Percentiles rank a stretch among this genome's conserved stretches.
These are phyloP conservation scores for Microbotryum lychnidis-dioicae DNA, from an alignment of 1,284 basidiomycete genomes.

Conservation along the genomic window DNA sequence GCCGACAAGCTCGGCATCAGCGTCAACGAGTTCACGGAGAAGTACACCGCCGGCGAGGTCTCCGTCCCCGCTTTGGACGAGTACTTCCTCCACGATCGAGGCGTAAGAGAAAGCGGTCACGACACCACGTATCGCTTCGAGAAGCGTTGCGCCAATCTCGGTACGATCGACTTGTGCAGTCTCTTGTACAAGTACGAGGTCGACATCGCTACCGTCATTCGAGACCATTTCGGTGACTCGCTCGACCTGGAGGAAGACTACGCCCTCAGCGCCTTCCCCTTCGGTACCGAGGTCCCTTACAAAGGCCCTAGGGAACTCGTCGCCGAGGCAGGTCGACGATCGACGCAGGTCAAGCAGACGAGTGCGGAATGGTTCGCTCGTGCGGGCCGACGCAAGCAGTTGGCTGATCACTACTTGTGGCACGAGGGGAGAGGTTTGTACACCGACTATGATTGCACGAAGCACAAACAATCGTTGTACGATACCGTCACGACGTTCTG, in stretches of 20 bases:
- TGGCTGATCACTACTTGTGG: constrained; percentile 90
- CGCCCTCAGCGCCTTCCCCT: constrained; percentile 79
- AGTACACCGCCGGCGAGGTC: constrained; percentile 78
- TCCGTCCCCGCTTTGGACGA: constrained; percentile 86
- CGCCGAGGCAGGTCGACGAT: not conserved
- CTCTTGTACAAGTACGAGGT: constrained; percentile 80
- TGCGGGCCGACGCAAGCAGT: constrained; percentile 67
- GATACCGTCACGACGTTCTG: constrained; percentile 93
- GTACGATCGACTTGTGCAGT: constrained; percentile 90
- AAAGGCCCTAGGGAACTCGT: not conserved
- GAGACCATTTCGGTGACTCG: constrained; percentile 85
- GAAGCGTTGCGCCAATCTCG: constrained; percentile 84
- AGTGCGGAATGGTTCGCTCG: constrained; percentile 85
- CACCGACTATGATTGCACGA: constrained; percentile 91
- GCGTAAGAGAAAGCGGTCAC: constrained; percentile 55
- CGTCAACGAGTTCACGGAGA: constrained; percentile 95
- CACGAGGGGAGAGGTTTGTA: constrained; percentile 90
- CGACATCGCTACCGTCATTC: constrained; percentile 55
- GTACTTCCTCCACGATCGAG: constrained; percentile 83
- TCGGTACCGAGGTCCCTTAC: constrained; percentile 52
- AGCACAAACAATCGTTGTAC: constrained; percentile 83
- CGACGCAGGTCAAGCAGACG: constrained; percentile 49
- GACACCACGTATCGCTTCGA: constrained; percentile 97
- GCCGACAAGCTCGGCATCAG: constrained; percentile 87
- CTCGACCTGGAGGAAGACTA: constrained; percentile 89